A percentile compares a stretch with the other conserved stretches of the same genome.
Evolutionary conservation across 2,329 filamentous ascomycete species (phyloP).

Genomic region (Hymenoscyphus scutula): DNA sequence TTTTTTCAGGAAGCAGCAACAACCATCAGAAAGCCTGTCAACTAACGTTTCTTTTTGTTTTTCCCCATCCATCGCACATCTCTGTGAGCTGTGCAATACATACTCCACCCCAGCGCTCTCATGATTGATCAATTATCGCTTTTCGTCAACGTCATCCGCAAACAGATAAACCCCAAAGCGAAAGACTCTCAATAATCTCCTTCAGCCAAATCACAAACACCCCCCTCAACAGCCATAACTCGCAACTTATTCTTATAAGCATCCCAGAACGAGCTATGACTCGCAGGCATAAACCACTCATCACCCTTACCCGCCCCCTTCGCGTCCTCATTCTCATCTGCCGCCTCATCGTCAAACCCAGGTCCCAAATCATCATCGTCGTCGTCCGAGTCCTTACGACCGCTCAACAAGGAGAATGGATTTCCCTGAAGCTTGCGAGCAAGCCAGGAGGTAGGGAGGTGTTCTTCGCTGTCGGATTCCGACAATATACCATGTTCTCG

Average conservation of each 20-base stretch:
- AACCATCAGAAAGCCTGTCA: too few species aligned
- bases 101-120: not conserved
- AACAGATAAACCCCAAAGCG: not conserved
- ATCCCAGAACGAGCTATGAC: conserved; percentile 7
- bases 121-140: not conserved
- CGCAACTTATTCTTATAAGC: conserved; percentile 11
- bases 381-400: not conserved
- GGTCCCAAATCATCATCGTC: not conserved
- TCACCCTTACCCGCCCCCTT: not conserved
- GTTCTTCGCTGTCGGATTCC: conserved; percentile 1
- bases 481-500: not conserved
- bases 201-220: conserved; percentile 10
- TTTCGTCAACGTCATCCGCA: too few species aligned
- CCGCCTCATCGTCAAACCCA: not conserved
- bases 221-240: conserved; percentile 10
- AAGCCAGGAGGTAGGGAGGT: conserved; percentile 3
- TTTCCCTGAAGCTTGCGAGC: conserved; percentile 4
- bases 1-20: too few species aligned
- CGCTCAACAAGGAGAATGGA: not conserved
- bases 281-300: conserved; percentile 2
- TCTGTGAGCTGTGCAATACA: not conserved
- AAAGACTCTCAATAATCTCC: not conserved
- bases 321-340: not conserved
- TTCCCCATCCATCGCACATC: not conserved
- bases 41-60: too few species aligned